These are phyloP conservation scores for Pinus taeda DNA, from an alignment of 75 land plant genomes.

Conservation along the genomic window DNA sequence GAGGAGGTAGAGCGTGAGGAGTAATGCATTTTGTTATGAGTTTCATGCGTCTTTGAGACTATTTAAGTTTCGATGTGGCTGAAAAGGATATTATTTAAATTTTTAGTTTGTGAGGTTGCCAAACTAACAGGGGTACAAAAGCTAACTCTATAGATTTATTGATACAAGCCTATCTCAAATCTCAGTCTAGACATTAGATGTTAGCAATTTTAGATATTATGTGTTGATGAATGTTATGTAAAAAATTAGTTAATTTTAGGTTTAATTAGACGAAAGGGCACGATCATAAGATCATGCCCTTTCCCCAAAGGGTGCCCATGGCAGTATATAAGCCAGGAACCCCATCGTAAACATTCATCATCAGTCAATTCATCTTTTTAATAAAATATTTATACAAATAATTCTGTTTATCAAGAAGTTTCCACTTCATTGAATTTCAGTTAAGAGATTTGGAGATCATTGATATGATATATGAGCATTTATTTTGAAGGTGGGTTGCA, in stretches of 20 bases:
- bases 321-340: no score
- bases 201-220: not conserved
- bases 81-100: not conserved
- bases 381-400: no score
- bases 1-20: no score
- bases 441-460: not conserved
- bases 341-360: no score
- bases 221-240: not conserved
- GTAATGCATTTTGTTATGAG: not conserved
- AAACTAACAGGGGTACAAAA: not conserved
- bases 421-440: no score
- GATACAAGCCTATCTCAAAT: not conserved
- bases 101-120: not conserved
- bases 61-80: not conserved
- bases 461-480: not conserved
- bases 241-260: no score
- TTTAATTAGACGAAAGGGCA: no score
- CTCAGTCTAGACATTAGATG: not conserved
- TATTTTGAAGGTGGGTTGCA: conserved; percentile 60
- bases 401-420: no score
- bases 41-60: not conserved
- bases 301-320: no score
- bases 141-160: not conserved
- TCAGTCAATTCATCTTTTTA: no score
- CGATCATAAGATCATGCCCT: no score